These are phyloP conservation scores for Alternaria sp. DNA, from an alignment of 2,329 filamentous ascomycete genomes.

Conservation along the genomic window DNA sequence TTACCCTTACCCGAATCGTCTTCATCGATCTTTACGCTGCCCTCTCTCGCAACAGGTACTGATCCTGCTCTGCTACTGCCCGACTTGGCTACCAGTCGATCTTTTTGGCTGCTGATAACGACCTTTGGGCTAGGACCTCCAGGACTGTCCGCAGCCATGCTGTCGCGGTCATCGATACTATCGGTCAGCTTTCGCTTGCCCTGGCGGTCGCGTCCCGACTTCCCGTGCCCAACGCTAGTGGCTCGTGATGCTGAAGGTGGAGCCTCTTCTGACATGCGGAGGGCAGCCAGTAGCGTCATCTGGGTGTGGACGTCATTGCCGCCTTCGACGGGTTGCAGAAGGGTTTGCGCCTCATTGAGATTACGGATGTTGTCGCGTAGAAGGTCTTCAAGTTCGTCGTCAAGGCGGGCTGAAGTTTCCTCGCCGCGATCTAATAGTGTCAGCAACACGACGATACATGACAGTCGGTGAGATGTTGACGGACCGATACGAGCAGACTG, in stretches of 20 bases:
- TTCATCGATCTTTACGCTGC: slow-evolving; percentile 60
- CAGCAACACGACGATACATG: slow-evolving; percentile 7
- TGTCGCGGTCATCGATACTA: slow-evolving; percentile 49
- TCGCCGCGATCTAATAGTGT: slow-evolving; percentile 44
- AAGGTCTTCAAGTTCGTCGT: slow-evolving; percentile 56
- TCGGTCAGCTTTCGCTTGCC: slow-evolving; percentile 50
- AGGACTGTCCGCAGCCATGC: slow-evolving; percentile 50
- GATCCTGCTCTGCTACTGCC: slow-evolving; percentile 52
- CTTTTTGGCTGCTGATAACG: slow-evolving; percentile 40
- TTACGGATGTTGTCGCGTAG: slow-evolving; percentile 60
- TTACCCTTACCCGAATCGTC: slow-evolving; percentile 57
- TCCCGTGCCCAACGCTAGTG: slow-evolving; percentile 43
- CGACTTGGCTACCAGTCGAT: slow-evolving; percentile 51
- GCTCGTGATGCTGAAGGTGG: slow-evolving; percentile 46
- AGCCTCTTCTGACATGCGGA: slow-evolving; percentile 57
- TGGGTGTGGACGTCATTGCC: slow-evolving; percentile 53
- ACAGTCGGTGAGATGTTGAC: slow-evolving; percentile 3
- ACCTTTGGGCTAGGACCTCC: slow-evolving; percentile 48
- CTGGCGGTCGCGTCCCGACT: slow-evolving; percentile 48
- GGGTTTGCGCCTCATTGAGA: slow-evolving; percentile 55
- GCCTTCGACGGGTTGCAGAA: slow-evolving; percentile 53
- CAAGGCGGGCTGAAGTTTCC: slow-evolving; percentile 50
- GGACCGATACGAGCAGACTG: slow-evolving; percentile 42
- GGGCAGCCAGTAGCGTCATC: slow-evolving; percentile 57
- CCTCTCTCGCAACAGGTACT: slow-evolving; percentile 57